phyloP scores from a whole-genome alignment of 208 protist genomes.

The Acanthamoeba lenticulata region DNA sequence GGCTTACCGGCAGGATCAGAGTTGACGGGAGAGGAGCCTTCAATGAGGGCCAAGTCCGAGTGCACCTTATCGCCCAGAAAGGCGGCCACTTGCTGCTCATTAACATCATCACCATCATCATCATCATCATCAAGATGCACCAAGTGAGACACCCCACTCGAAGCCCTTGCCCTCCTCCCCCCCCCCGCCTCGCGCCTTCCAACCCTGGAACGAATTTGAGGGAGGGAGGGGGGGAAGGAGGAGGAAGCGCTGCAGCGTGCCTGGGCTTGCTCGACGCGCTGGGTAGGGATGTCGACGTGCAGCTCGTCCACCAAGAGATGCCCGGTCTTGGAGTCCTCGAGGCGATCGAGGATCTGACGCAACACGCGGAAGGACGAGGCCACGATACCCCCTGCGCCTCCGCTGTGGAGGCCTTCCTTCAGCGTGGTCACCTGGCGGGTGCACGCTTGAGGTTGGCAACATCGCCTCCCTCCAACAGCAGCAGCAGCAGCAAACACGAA shows the following conservation, averaged over 20 bases:
- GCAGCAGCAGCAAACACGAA: no score
- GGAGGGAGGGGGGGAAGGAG: no score
- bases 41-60: background rate
- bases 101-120: no score
- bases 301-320: constrained; percentile 90
- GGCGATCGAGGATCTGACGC: constrained; percentile 86
- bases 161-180: no score
- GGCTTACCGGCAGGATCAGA: background rate
- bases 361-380: constrained; percentile 94
- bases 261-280: constrained; percentile 84
- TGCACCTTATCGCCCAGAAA: background rate
- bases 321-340: constrained; percentile 93
- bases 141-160: no score
- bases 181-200: no score
- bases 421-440: background rate
- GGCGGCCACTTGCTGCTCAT: background rate
- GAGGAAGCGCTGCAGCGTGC: no score
- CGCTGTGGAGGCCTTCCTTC: constrained; percentile 93
- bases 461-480: no score
- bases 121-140: no score
- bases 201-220: no score
- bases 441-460: no score
- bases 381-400: constrained; percentile 91
- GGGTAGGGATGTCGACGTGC: constrained; percentile 90
- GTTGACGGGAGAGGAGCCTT: background rate